Percentiles rank a stretch among this genome's conserved stretches.
These are phyloP conservation scores for Filobasidium uniguttulatum DNA, from an alignment of 1,284 basidiomycete genomes.

Conservation along the genomic window DNA sequence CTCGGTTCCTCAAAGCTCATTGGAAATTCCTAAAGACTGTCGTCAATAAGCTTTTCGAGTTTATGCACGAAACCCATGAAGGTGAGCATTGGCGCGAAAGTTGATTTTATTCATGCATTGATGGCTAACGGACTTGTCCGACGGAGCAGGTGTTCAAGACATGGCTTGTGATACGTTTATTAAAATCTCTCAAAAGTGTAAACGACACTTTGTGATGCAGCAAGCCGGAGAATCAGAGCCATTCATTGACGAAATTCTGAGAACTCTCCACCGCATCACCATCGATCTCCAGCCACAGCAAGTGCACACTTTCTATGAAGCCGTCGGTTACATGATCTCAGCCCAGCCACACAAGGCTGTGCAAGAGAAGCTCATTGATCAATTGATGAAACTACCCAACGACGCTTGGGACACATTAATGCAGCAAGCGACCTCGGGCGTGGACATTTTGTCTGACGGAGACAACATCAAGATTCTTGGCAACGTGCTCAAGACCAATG, in stretches of 20 bases:
- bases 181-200: constrained; percentile 98
- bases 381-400: constrained; percentile 95
- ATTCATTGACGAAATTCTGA: constrained; percentile 94
- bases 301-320: constrained; percentile 93
- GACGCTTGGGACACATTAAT: constrained; percentile 97
- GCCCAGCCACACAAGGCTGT: constrained; percentile 95
- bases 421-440: constrained; percentile 84
- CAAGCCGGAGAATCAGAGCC: constrained; percentile 95
- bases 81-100: constrained; percentile 44
- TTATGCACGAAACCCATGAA: constrained; percentile 99
- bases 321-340: constrained; percentile 98
- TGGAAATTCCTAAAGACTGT: constrained; percentile 99
- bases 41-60: constrained; percentile 99
- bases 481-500: constrained; percentile 97
- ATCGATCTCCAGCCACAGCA: constrained; percentile 90
- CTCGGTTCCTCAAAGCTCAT: constrained; percentile 97
- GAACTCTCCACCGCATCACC: constrained; percentile 83
- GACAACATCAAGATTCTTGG: constrained; percentile 97
- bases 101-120: no score
- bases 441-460: constrained; percentile 77
- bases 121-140: no score
- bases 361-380: constrained; percentile 87
- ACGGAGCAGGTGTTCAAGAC: constrained; percentile 95
- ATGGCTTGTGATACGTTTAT: constrained; percentile 99
- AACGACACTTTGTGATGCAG: constrained; percentile 96